Evolutionary conservation across 345 rosid species (phyloP).

Genomic region (Nasturtium officinale): DNA sequence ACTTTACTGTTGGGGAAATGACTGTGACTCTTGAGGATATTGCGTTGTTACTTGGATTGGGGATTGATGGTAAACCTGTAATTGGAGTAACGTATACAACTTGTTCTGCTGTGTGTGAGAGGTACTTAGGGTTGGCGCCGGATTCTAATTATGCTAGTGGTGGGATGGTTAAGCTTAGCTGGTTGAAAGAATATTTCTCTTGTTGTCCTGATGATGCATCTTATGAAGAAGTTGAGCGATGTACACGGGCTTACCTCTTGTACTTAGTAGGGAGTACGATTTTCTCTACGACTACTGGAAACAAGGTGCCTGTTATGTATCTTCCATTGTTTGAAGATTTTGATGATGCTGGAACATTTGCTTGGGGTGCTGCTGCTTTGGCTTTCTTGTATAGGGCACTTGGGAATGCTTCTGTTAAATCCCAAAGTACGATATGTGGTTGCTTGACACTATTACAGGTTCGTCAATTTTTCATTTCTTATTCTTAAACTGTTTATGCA

Average conservation of each 20-base stretch:
- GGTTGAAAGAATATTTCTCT: conserved; percentile 90
- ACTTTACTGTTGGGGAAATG: conserved; percentile 87
- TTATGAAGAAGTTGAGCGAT: conserved; percentile 57
- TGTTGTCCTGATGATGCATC: conserved; percentile 67
- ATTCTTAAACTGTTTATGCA: neutral
- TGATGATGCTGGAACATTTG: conserved; percentile 78
- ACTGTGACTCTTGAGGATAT: conserved; percentile 87
- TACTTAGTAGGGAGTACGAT: conserved; percentile 94
- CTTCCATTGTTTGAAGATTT: conserved; percentile 83
- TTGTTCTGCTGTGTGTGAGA: conserved; percentile 66
- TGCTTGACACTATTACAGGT: conserved; percentile 96
- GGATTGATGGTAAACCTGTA: conserved; percentile 90
- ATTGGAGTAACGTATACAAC: conserved; percentile 89
- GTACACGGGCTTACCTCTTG: conserved; percentile 87
- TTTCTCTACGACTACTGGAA: conserved; percentile 93
- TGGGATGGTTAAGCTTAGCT: conserved; percentile 97
- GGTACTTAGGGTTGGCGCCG: conserved; percentile 67
- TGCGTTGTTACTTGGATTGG: conserved; percentile 72
- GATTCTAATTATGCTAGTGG: conserved; percentile 88
- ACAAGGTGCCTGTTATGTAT: conserved; percentile 98
- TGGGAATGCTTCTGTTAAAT: conserved; percentile 94
- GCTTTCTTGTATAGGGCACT: conserved; percentile 94
- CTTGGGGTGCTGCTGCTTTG: conserved; percentile 96
- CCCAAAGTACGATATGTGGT: conserved; percentile 95
- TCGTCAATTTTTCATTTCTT: conserved; percentile 3